Evolutionary conservation across 2,329 filamentous ascomycete species (phyloP), one percentile per base, ranked within the genome.

Genomic region (Fonsecaea monophora): DNA sequence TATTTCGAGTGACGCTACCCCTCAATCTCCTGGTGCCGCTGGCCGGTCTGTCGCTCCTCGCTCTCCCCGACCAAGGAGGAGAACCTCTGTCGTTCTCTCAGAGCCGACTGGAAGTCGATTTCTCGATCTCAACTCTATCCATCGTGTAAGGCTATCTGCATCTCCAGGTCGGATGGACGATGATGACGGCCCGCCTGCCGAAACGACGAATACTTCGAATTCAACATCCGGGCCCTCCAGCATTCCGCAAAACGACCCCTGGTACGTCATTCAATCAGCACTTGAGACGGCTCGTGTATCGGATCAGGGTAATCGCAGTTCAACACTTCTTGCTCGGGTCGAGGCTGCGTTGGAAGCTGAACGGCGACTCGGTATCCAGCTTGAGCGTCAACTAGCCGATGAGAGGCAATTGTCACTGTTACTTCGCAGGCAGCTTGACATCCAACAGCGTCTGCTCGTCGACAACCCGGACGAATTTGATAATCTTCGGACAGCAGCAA

Each of bases 81-180:
- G 77, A 58, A 75, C 74, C 25, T 80, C 81, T 45, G 74, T 82
- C 54, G 74, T 82, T 40, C 71, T 80, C 35, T 80, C 81, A 2
- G 80, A 79, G 50, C 74, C 72, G 34, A 73, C 68, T 62, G 67
- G 68, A 67, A 70, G 75, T 58, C 63, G 65, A 40, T 72, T 72
- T 53, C 69, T 71, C 68, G 71, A 66, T 65, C 75, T 64, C 25
- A 76, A 77, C 54, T 74, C 78, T 5, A 76, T 69, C 55, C 71
- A 78, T 56, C 77, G 77, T 55, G 72, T 79, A 12, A 77, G 77
- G 67, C 78, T 79, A 75, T 79, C 79, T 30, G 73, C 78, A 25
- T 81, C 80, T 15, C 80, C 79, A 13, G 75, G 75, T 7, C 79
- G 79, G 18, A 72, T 81, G 9, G 75, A 76, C 38, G 72, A 77